phyloP scores from a whole-genome alignment of 192 early-diverging fungal genomes.

The Coemansia brasiliensis region DNA sequence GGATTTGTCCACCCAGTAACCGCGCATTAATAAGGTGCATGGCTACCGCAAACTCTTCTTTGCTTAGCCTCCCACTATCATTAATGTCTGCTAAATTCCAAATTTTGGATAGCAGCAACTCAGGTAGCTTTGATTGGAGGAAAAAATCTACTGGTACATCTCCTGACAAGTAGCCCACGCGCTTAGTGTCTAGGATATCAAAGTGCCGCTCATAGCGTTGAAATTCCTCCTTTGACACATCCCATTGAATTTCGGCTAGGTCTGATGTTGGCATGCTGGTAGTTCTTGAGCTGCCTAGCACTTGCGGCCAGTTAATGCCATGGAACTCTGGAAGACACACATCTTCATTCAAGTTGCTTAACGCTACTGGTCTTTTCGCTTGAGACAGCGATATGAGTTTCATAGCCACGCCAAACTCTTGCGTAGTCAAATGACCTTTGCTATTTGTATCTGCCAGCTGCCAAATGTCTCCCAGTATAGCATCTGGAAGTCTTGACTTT shows the following conservation, averaged over 20 bases:
- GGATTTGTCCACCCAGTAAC: constrained; percentile 56
- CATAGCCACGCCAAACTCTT: constrained; percentile 75
- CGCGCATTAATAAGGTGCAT: constrained; percentile 75
- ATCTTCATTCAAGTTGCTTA: constrained; percentile 46
- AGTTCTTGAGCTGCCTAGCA: background rate
- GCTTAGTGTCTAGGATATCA: constrained; percentile 65
- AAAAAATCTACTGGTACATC: constrained; percentile 78
- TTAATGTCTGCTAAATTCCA: constrained; percentile 77
- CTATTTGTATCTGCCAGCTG: constrained; percentile 72
- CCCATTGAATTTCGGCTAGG: constrained; percentile 60
- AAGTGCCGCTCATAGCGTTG: constrained; percentile 74
- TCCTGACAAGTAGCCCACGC: constrained; percentile 66
- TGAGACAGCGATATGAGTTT: constrained; percentile 90
- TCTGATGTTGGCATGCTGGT: constrained; percentile 20
- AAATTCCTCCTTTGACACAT: constrained; percentile 67
- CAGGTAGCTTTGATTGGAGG: constrained; percentile 72
- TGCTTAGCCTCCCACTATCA: constrained; percentile 60
- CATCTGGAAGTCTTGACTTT: constrained; percentile 63
- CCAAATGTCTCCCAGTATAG: constrained; percentile 79
- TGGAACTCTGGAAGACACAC: constrained; percentile 62
- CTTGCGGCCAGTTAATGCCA: constrained; percentile 43
- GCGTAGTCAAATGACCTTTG: constrained; percentile 69
- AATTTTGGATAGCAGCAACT: constrained; percentile 67
- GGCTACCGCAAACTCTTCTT: constrained; percentile 78
- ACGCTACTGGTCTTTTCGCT: constrained; percentile 60